phyloP scores from a whole-genome alignment of 371 early-diverging fungal species.

The Phascolomyces articulosus region DNA sequence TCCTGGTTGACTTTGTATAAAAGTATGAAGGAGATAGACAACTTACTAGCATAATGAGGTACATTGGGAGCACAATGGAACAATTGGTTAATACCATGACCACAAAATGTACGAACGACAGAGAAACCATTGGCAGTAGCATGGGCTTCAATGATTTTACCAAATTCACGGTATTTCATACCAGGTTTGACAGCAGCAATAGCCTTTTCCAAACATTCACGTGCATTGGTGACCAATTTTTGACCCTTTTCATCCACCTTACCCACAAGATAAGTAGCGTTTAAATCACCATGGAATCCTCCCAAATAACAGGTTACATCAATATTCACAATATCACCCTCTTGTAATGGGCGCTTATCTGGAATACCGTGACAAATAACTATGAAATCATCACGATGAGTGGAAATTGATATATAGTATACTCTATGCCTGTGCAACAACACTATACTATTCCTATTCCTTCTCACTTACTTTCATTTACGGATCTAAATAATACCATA shows the following conservation, averaged over 20 bases:
- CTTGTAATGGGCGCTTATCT: conserved; percentile 81
- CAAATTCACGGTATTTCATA: conserved; percentile 89
- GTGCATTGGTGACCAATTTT: conserved; percentile 76
- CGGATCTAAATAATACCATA: conserved; percentile 33
- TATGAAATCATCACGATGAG: not conserved
- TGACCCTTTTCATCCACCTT: conserved; percentile 79
- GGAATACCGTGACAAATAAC: conserved; percentile 94
- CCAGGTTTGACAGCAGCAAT: conserved; percentile 93
- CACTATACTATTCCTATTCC: too few relatives aligned
- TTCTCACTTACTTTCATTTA: conserved; percentile 54
- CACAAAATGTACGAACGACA: conserved; percentile 93
- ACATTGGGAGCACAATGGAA: conserved; percentile 93
- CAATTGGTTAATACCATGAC: conserved; percentile 90
- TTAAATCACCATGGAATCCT: conserved; percentile 94
- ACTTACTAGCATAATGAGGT: conserved; percentile 92
- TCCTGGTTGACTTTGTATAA: too few relatives aligned
- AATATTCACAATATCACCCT: conserved; percentile 94
- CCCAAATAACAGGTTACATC: conserved; percentile 86
- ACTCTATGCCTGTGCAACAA: too few relatives aligned
- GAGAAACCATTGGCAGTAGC: conserved; percentile 87
- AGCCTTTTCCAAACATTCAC: conserved; percentile 85
- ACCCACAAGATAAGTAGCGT: conserved; percentile 89
- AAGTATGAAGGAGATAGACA: too few relatives aligned
- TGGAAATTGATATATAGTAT: not conserved
- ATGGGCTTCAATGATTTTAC: conserved; percentile 87